Evolutionary conservation across 768 basidiomycete genomes (phyloP).

Genomic region (Naganishia onofrii): DNA sequence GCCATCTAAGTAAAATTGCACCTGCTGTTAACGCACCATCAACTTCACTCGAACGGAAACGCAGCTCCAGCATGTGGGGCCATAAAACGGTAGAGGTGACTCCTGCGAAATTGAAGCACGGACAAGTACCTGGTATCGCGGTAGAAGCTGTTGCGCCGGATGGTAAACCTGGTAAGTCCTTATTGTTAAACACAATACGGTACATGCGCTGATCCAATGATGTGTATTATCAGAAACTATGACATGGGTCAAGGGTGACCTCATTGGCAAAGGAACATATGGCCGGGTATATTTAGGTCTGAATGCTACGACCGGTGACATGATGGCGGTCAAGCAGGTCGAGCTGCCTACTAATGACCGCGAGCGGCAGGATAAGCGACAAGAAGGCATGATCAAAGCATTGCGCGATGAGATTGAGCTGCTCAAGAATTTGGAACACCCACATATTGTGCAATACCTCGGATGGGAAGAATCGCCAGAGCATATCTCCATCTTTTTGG

Average conservation of each 20-base stretch:
- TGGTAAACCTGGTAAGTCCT: conserved; percentile 37
- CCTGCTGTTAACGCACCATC: conserved; percentile 40
- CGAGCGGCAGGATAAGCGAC: conserved; percentile 84
- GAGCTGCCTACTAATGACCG: conserved; percentile 87
- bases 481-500: conserved; percentile 91
- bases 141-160: conserved; percentile 39
- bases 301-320: conserved; percentile 93
- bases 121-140: conserved; percentile 33
- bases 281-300: conserved; percentile 93
- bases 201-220: background rate
- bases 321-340: conserved; percentile 99
- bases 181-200: too few relatives aligned
- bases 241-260: conserved; percentile 96
- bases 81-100: conserved; percentile 89
- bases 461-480: conserved; percentile 76
- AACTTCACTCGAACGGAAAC: conserved; percentile 64
- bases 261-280: conserved; percentile 95
- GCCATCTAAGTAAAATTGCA: conserved; percentile 40
- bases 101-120: conserved; percentile 61
- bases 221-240: conserved; percentile 68
- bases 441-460: conserved; percentile 93
- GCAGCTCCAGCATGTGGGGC: conserved; percentile 95
- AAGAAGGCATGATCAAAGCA: conserved; percentile 80
- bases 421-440: conserved; percentile 91
- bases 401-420: conserved; percentile 92